phyloP scores from a whole-genome alignment of 176 grass and related monocot species.

The Triticum dicoccoides region DNA sequence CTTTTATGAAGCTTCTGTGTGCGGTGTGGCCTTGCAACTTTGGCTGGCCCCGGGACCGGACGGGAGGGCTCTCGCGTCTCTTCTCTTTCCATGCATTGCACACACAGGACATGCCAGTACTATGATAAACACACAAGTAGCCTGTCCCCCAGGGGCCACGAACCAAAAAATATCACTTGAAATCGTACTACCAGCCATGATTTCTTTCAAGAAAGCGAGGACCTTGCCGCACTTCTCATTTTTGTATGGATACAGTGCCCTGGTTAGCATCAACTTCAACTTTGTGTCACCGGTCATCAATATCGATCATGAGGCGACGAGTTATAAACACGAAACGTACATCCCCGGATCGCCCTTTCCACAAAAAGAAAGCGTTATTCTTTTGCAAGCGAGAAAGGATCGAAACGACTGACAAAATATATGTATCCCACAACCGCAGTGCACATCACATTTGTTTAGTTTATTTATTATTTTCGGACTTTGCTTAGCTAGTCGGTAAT shows the following conservation, averaged over 20 bases:
- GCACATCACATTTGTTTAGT: no score
- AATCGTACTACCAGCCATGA: not conserved
- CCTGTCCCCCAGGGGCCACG: not conserved
- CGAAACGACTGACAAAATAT: no score
- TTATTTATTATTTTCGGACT: not conserved
- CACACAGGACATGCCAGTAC: not conserved
- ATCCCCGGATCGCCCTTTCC: not conserved
- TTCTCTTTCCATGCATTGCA: not conserved
- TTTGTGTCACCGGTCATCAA: not conserved
- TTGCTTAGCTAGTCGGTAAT: constrained; percentile 11
- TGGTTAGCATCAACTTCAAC: not conserved
- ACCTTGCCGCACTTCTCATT: not conserved
- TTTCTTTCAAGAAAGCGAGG: not conserved
- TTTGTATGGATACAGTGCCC: not conserved
- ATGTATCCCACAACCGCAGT: no score
- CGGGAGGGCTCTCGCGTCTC: not conserved
- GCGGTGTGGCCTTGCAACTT: not conserved
- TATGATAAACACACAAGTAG: not conserved
- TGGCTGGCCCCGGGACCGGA: not conserved
- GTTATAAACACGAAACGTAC: not conserved
- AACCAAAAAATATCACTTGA: not conserved
- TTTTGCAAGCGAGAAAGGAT: not conserved
- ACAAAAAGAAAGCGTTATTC: not conserved
- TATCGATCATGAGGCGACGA: not conserved
- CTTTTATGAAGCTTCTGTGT: constrained; percentile 11